Percentiles rank a stretch among this genome's conserved stretches.
phyloP scores from a whole-genome alignment of 495 filamentous ascomycete genomes.

The Lepraria neglecta region DNA sequence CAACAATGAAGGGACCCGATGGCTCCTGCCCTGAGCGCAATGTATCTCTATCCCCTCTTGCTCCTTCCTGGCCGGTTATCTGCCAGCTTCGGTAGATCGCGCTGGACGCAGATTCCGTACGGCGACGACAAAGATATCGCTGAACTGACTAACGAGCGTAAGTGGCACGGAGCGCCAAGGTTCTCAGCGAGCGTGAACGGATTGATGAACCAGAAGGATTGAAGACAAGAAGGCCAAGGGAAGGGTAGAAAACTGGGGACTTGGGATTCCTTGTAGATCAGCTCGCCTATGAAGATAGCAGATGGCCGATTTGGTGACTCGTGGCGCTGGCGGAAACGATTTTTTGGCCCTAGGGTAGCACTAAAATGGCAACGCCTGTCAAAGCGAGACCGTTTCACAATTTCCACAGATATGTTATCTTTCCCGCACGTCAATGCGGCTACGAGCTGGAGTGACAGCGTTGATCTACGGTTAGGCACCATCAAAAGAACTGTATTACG shows the following conservation, averaged over 20 bases:
- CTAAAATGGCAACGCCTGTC: not conserved
- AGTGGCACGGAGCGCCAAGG: constrained; percentile 51
- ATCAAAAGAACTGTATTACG: too few relatives aligned
- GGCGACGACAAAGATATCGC: constrained; percentile 10
- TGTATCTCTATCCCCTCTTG: not conserved
- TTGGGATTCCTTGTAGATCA: constrained; percentile 1
- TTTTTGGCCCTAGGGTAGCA: not conserved
- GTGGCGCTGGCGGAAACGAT: constrained; percentile 7
- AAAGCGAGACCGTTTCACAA: not conserved
- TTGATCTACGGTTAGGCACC: too few relatives aligned
- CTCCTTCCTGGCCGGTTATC: not conserved
- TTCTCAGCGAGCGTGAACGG: constrained; percentile 18
- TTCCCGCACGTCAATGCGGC: not conserved
- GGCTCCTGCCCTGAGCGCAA: not conserved
- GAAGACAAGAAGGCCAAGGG: not conserved
- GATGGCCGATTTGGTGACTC: not conserved
- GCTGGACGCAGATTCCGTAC: constrained; percentile 17
- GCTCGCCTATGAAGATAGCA: constrained; percentile 2
- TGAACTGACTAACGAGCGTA: constrained; percentile 49
- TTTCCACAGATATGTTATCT: not conserved
- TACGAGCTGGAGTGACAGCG: not conserved
- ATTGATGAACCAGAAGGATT: constrained; percentile 10
- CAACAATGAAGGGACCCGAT: not conserved
- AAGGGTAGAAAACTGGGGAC: not conserved
- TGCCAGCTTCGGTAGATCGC: not conserved